phyloP scores from a whole-genome alignment of 495 filamentous ascomycete genomes.

The Aspergillus homomorphus region DNA sequence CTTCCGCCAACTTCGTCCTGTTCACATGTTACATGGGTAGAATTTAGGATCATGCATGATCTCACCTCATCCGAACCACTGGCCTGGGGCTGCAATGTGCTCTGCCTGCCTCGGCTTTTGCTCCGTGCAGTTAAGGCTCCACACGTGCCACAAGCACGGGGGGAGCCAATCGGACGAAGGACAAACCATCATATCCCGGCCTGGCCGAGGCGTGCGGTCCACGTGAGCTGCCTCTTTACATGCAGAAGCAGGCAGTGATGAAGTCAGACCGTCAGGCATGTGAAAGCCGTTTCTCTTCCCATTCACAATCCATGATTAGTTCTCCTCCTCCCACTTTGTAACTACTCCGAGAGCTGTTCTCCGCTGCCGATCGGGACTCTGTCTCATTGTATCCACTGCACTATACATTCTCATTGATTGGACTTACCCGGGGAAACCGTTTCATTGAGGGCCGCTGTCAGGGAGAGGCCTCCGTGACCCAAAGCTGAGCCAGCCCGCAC shows the following conservation, averaged over 20 bases:
- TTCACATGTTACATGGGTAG: neutral
- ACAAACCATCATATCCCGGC: neutral
- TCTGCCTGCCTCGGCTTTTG: neutral
- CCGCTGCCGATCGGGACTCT: neutral
- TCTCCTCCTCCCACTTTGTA: neutral
- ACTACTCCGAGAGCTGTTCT: neutral
- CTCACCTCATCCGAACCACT: neutral
- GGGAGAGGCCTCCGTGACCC: slow-evolving; percentile 6
- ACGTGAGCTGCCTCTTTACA: neutral
- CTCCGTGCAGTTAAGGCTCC: neutral
- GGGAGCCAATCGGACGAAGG: slow-evolving; percentile 14
- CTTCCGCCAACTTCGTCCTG: neutral
- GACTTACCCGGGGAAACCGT: neutral
- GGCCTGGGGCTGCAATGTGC: too few species aligned
- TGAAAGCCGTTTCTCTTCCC: too few species aligned
- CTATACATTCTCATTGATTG: neutral
- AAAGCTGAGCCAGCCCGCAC: neutral
- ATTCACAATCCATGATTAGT: slow-evolving; percentile 5
- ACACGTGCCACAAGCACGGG: slow-evolving; percentile 29
- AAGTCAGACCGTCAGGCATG: slow-evolving; percentile 1
- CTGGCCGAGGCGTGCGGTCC: slow-evolving; percentile 3
- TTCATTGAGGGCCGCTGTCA: neutral
- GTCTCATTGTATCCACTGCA: neutral
- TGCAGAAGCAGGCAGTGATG: neutral
- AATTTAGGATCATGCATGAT: too few species aligned